phyloP scores from a whole-genome alignment of 192 early-diverging fungal genomes.

The Podila clonocystis region DNA sequence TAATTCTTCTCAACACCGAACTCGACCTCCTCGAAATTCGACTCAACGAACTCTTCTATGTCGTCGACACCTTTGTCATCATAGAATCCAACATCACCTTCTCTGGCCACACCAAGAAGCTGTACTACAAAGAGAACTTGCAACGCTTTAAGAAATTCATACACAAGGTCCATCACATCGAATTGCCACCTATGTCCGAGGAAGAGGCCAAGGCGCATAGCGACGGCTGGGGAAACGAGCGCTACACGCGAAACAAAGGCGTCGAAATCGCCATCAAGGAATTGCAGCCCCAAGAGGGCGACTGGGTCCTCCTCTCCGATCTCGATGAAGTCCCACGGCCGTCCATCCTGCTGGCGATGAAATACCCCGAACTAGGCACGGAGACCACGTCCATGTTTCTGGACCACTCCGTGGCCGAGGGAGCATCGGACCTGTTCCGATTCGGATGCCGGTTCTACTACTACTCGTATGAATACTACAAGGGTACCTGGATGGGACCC shows the following conservation, averaged over 20 bases:
- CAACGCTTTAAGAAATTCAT: constrained; percentile 8
- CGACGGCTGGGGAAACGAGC: constrained; percentile 2
- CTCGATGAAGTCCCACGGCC: constrained; percentile 12
- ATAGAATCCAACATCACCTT: constrained; percentile 11
- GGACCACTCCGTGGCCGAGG: not conserved
- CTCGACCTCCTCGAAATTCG: constrained; percentile 12
- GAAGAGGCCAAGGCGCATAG: not conserved
- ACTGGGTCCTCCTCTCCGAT: constrained; percentile 16
- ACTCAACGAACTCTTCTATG: constrained; percentile 3
- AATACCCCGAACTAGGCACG: not conserved
- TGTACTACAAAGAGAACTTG: not conserved
- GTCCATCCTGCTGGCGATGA: constrained; percentile 11
- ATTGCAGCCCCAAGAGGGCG: not conserved
- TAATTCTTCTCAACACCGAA: constrained; percentile 12
- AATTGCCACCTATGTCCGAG: not conserved
- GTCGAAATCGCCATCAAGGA: constrained; percentile 1
- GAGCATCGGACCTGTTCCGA: constrained; percentile 1
- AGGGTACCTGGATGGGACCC: constrained; percentile 6
- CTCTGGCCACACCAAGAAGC: not conserved
- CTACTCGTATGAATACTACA: constrained; percentile 15
- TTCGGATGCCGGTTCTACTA: constrained; percentile 17
- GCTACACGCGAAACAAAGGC: not conserved
- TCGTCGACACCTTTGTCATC: constrained; percentile 15
- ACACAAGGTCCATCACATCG: constrained; percentile 5
- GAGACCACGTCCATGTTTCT: constrained; percentile 1